Evolutionary conservation across 495 filamentous ascomycete species (phyloP), one percentile per base, ranked within the genome.

Genomic region (Platismatia glauca): DNA sequence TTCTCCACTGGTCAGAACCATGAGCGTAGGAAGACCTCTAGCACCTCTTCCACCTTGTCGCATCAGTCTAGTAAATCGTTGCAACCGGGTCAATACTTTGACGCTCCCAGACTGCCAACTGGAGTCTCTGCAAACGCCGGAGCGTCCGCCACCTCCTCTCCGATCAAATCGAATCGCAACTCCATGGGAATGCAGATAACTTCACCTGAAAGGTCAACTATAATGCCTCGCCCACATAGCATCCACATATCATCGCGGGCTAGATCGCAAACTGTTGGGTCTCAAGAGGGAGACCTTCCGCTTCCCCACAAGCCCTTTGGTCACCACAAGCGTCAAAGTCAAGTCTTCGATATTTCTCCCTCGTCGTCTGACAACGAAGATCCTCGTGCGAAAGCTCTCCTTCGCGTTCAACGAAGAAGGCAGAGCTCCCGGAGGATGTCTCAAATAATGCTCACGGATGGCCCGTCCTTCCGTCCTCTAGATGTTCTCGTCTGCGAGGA

Each of bases 301-400:
- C 75, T 48, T 39, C 84, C n/a, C 78, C 84, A 53, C 86, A 95
- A 64, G 76, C 88, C 39, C 84, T 90, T 64, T 0, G 33, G 29
- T 53, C 92, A 96, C 63, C 83, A 91, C 69, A 96, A 97, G 72
- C 89, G 92, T 34, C 83, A 91, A 66, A 97, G 91, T 71, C 93
- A 96, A 71, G 86, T 97, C 11, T 89, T 96, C 68, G 95, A 97
- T 70, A 87, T 96, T 72, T 97, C 95, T 6, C 94, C 94, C 34
- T 97, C 94, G 0, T 97, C 95, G 0, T 98, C 94, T 0, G 94
- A 98, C 71, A 97, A 95, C 65, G 94, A 98, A 71, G 92, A 95
- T 41, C 86, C 92, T 20, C 87, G 93, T 67, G 86, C 90, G 4
- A 95, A 90, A 70, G 92, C 91, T 38, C 79, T 97, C 24, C 80